These are phyloP conservation scores for Suhomyces chickasaworum DNA, from an alignment of 1,139 yeast genomes.

Conservation along the genomic window DNA sequence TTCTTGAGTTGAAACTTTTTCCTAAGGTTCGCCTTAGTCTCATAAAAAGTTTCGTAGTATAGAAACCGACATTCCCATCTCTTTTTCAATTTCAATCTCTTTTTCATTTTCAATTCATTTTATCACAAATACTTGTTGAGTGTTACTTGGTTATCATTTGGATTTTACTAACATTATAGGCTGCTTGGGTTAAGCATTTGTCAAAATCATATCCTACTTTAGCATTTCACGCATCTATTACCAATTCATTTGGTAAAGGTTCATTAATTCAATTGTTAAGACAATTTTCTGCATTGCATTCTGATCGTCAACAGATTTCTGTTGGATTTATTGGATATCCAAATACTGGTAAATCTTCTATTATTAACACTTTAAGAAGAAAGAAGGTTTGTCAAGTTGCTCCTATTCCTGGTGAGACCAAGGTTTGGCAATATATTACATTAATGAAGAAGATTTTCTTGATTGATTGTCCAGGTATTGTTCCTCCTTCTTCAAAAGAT, in stretches of 20 bases:
- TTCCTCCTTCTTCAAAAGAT: constrained; percentile 90
- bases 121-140: neutral
- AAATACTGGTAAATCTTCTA: constrained; percentile 94
- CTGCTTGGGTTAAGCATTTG: constrained; percentile 97
- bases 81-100: constrained; percentile 1
- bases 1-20: constrained; percentile 65
- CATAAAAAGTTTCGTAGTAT: constrained; percentile 65
- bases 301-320: constrained; percentile 93
- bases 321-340: constrained; percentile 98
- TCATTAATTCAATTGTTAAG: constrained; percentile 89
- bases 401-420: constrained; percentile 98
- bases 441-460: constrained; percentile 92
- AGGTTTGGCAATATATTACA: constrained; percentile 98
- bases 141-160: constrained; percentile 4
- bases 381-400: constrained; percentile 97
- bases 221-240: constrained; percentile 97
- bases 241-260: constrained; percentile 97
- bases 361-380: constrained; percentile 87
- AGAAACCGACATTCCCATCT: constrained; percentile 57
- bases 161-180: constrained; percentile 65
- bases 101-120: neutral
- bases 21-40: constrained; percentile 21
- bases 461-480: constrained; percentile 98
- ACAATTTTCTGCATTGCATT: constrained; percentile 87
- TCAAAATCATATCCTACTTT: constrained; percentile 91